Base-by-base conservation (phyloP, 768 basidiomycete genomes). In the Boletus insuetus region DNA sequence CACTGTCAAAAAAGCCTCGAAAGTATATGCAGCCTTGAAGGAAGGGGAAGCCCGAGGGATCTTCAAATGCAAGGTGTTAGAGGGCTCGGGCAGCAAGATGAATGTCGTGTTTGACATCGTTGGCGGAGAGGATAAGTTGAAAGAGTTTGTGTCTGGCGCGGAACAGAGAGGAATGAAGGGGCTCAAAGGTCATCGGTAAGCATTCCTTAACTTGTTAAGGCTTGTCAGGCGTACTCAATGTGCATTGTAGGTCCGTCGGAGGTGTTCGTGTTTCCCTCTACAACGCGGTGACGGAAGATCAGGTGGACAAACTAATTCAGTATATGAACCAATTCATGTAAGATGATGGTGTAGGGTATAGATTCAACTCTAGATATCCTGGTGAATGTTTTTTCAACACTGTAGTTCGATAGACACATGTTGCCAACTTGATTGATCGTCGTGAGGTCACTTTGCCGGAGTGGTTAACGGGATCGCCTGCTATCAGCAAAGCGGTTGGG, bases 401-500 rank as follows among this genome's bases (percentile, higher is more conserved):
- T 35, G 34, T 35, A 11, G 34, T 14, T 14, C 34, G 12, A 35
- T 14, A 14, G 34, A 35, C 3, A 35, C 14, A 6, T 35, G 1
- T 14, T 13, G 5, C 6, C 19, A 19, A 19, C 4, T 5, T 19
- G 13, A 6, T 6, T 1, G 0, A 12, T 0, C 1, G 0, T 12
- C 12, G 2, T 2, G 0, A 64, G 55, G 86, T 87, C 86, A 88
- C 88, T 89, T 90, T 91, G 87, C 88, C 88, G 87, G 88, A 91
- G 89, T 90, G 88, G 88, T 91, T 89, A 90, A 89, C 84, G 83
- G 83, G 82, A 83, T 84, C 80, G 82, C 84, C 85, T 85, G 84
- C 83, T 85, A 86, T 43, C 49, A 68, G 70, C 60, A 48, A 26
- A 81, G 79, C 79, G 79, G 78, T 79, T 80, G 79, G 73, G 77